These are phyloP conservation scores for Phaseolus lunatus DNA, from an alignment of 306 rosid species.

Conservation along the genomic window DNA sequence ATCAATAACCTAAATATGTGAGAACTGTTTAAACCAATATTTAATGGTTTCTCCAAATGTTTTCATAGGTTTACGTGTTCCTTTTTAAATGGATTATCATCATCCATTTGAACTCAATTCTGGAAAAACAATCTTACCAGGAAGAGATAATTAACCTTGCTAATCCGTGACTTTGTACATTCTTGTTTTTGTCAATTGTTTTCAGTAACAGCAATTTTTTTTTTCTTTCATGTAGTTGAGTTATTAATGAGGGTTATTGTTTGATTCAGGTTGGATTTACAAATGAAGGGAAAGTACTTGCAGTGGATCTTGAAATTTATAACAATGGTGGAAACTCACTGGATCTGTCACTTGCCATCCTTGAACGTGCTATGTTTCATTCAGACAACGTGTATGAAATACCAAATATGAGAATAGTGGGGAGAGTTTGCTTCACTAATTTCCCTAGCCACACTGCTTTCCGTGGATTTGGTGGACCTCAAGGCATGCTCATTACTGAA, in stretches of 20 bases:
- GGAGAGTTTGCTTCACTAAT: conserved; percentile 90
- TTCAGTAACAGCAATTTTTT: conserved; percentile 24
- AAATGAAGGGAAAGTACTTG: conserved; percentile 87
- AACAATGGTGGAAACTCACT: conserved; percentile 91
- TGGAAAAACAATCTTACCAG: conserved; percentile 3
- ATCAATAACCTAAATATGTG: conserved; percentile 6
- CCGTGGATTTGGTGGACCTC: conserved; percentile 99
- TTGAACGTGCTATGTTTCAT: conserved; percentile 97
- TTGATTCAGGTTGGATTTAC: conserved; percentile 84
- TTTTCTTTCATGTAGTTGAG: conserved; percentile 34
- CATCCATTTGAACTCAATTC: conserved; percentile 19
- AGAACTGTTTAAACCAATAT: not conserved
- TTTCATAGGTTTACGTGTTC: not conserved
- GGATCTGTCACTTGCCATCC: conserved; percentile 86
- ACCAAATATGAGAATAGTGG: conserved; percentile 83
- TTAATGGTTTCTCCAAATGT: conserved; percentile 12
- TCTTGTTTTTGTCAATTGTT: conserved; percentile 10
- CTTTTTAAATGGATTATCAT: not conserved
- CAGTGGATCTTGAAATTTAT: conserved; percentile 86
- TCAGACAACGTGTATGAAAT: conserved; percentile 96
- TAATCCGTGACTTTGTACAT: conserved; percentile 21
- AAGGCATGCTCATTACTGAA: conserved; percentile 95
- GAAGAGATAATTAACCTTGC: conserved; percentile 12
- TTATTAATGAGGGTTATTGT: conserved; percentile 36
- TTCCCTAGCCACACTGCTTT: conserved; percentile 93